Evolutionary conservation across 2,329 filamentous ascomycete species (phyloP).

Genomic region (Aspergillus amoenus): DNA sequence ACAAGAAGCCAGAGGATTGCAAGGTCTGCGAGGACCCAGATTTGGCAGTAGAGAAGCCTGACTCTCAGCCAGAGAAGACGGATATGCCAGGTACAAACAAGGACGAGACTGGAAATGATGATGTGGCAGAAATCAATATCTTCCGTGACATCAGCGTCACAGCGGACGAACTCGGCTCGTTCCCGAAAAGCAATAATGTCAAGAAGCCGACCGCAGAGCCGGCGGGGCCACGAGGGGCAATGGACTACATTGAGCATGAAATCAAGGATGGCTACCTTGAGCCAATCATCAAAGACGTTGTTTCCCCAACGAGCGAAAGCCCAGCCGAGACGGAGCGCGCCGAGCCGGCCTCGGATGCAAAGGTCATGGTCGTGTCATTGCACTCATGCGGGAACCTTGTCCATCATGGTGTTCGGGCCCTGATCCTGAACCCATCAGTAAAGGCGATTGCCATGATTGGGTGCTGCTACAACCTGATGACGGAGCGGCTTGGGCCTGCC

Average conservation of each 20-base stretch:
- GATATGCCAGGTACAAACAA: constrained; percentile 5
- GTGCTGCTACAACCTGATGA: constrained; percentile 96
- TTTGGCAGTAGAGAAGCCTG: constrained; percentile 2
- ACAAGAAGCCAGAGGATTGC: constrained; percentile 64
- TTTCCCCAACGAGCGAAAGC: constrained; percentile 17
- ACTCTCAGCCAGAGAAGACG: background rate
- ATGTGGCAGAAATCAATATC: constrained; percentile 30
- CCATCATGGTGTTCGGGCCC: constrained; percentile 85
- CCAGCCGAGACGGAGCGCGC: background rate
- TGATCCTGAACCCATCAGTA: constrained; percentile 80
- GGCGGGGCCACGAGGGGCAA: constrained; percentile 30
- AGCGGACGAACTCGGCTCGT: constrained; percentile 27
- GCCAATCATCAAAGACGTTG: constrained; percentile 37
- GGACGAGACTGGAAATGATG: constrained; percentile 20
- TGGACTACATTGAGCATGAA: constrained; percentile 47
- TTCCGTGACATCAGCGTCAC: constrained; percentile 36
- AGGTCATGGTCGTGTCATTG: constrained; percentile 85
- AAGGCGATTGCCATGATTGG: constrained; percentile 92
- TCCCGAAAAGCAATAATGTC: constrained; percentile 10
- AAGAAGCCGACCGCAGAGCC: constrained; percentile 18
- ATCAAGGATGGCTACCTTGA: constrained; percentile 46
- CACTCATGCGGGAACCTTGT: constrained; percentile 98
- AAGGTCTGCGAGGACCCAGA: constrained; percentile 21
- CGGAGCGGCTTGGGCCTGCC: constrained; percentile 81
- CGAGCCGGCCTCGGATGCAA: constrained; percentile 20